Evolutionary conservation across 257 asterid species (phyloP).

Genomic region (Solanum tarapatanum): DNA sequence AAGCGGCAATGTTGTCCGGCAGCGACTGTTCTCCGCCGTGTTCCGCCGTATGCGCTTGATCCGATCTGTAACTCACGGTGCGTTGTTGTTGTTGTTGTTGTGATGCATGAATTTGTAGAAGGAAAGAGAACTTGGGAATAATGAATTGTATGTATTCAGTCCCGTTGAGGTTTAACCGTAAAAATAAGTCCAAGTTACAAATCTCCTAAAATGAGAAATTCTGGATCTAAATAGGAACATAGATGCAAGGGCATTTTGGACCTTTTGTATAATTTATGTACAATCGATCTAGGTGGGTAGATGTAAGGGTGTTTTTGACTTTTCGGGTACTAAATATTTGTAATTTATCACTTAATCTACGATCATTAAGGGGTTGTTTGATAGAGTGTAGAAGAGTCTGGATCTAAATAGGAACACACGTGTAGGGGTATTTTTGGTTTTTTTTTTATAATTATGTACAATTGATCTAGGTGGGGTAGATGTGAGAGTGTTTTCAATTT

Average conservation of each 20-base stretch:
- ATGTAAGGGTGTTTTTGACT: neutral
- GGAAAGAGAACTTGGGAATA: neutral
- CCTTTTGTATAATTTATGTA: neutral
- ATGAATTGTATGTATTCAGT: neutral
- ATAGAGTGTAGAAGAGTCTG: neutral
- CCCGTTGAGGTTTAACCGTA: neutral
- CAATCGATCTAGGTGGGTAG: neutral
- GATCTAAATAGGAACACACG: neutral
- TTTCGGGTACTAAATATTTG: neutral
- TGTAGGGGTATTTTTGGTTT: neutral
- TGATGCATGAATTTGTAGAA: neutral
- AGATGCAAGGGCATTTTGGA: neutral
- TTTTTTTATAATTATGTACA: neutral
- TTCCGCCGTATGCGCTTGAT: neutral
- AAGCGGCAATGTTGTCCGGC: neutral
- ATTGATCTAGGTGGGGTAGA: neutral
- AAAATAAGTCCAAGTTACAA: neutral
- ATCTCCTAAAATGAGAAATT: neutral
- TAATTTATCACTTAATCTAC: neutral
- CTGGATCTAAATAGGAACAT: neutral
- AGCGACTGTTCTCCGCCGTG: neutral
- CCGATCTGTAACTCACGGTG: neutral
- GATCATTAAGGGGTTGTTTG: neutral
- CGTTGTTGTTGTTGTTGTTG: neutral
- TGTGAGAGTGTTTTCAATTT: neutral